Evolutionary conservation across 1,284 basidiomycete genomes (phyloP), one percentile per base, ranked within the genome.

Genomic region (Mycosarcoma maydis): DNA sequence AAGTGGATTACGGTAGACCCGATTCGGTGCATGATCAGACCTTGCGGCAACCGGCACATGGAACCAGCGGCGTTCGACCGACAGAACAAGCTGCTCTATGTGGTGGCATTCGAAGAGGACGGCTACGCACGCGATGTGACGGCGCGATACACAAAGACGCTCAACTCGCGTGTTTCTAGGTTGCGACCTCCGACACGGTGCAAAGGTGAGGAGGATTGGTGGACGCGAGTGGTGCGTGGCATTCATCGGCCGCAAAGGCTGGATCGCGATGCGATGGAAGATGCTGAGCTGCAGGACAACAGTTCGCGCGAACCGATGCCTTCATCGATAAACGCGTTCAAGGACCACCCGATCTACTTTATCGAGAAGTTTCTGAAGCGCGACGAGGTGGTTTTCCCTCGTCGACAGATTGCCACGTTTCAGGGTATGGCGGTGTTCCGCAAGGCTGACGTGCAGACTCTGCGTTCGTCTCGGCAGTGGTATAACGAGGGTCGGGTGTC

Each of bases 1-100:
- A 88, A 89, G 36, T 99, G 95, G 95, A 85, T 98, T 17, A 90
- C 93, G 0, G 89, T 98, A 37, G 96, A 99, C 82, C 92, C 93
- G 4, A 86, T 94, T 7, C 71, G 81, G 13, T 88, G 87, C 54
- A 84, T 87, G 13, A 61, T 80, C 5, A 46, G 62, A 5, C 69
- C 76, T 2, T 66, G 73, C 2, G 78, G 78, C 20, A 75, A 66
- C 42, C 67, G 79, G 4, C 58, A 69, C 22, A 98, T 95, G 83
- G 94, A 98, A 82, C 95, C 95, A 0, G 83, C 86, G 11, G 80
- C 83, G 10, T 82, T 84, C 77, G 73, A 76, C 61, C 80, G 87
- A 38, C 88, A 92, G 66, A 95, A 97, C 77, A 87, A 92, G 47
- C 90, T 98, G 87, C 83, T 92, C 7, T 99, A 98, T 82, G 94